Base-by-base conservation (phyloP, 495 filamentous ascomycete species). In the Penicillium salamii region DNA sequence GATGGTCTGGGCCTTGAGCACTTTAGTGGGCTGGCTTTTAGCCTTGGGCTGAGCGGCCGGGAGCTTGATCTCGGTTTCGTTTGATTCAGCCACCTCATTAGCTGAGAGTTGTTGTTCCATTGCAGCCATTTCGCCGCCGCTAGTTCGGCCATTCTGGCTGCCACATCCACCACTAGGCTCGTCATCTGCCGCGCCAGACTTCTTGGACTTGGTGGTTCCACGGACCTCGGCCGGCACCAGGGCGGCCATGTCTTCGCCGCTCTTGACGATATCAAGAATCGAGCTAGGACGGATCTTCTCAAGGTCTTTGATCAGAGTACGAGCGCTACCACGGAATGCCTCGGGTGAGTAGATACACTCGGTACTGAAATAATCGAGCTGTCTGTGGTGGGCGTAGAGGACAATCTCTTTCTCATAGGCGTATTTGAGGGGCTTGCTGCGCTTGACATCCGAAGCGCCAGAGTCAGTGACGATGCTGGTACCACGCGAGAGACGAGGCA, bases 361-460 rank as follows among this genome's bases (percentile, higher is more conserved):
- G 1, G 93, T 98, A 53, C 83, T 92, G 70, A 98, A 98, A 70
- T 98, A 98, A 65, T 97, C 93, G 49, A 98, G 77, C 62, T 90
- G 88, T 62, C 91, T 92, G 70, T 98, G 90, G 55, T 96, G 88
- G 14, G 93, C 93, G 64, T 98, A 98, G 11, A 97, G 76, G 7
- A 98, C 93, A 49, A 98, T 98, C 59, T 98, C 93, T 72, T 98
- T 98, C 66, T 98, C 95, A 60, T 97, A 98, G 0, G 92, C 90
- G 63, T 97, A 98, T 70, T 97, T 98, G 23, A 98, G 75, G 31
- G 93, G 93, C 70, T 98, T 98, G 63, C 88, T 92, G 49, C 93
- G 78, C 72, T 93, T 90, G 51, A 96, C 90, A 39, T 89, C 86
- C 34, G 82, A 87, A 17, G 78, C 78, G 38, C 75, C 68, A 55